phyloP scores from a whole-genome alignment of 305 asterid species.

The Fraxinus floribunda region DNA sequence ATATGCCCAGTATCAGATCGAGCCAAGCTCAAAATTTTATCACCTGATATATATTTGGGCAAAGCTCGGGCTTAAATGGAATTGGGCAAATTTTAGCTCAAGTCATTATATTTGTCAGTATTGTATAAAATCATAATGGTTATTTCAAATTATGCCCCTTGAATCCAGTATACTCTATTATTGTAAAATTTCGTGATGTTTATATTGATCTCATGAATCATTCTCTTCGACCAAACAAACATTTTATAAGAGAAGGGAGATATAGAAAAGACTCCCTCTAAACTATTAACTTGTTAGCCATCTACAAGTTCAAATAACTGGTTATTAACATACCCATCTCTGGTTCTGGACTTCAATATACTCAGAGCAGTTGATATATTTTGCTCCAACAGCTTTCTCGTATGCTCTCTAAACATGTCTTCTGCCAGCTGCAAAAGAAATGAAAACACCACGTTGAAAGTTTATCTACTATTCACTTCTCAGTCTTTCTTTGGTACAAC shows the following conservation, averaged over 20 bases:
- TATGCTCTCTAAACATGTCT: slow-evolving; percentile 84
- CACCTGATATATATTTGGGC: slow-evolving; percentile 10
- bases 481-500: not conserved
- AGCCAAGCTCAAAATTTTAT: not conserved
- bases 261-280: not conserved
- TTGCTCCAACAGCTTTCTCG: slow-evolving; percentile 80
- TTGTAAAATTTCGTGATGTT: not conserved
- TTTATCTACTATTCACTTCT: slow-evolving; percentile 10
- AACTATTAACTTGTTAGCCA: slow-evolving; percentile 13
- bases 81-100: not conserved
- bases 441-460: slow-evolving; percentile 17
- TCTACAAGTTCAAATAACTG: slow-evolving; percentile 11
- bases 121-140: not conserved
- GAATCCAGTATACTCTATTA: not conserved
- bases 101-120: not conserved
- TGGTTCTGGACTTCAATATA: slow-evolving; percentile 73
- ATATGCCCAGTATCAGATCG: not conserved
- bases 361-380: slow-evolving; percentile 66
- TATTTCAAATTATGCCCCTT: not conserved
- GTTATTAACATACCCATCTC: slow-evolving; percentile 48
- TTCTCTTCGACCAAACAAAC: not conserved
- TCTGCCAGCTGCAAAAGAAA: slow-evolving; percentile 69
- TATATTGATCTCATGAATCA: not conserved
- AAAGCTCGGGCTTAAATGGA: not conserved
- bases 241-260: not conserved